Conservation (phyloP, 2,329 filamentous ascomycete species). For the Penicillium sp. region DNA sequence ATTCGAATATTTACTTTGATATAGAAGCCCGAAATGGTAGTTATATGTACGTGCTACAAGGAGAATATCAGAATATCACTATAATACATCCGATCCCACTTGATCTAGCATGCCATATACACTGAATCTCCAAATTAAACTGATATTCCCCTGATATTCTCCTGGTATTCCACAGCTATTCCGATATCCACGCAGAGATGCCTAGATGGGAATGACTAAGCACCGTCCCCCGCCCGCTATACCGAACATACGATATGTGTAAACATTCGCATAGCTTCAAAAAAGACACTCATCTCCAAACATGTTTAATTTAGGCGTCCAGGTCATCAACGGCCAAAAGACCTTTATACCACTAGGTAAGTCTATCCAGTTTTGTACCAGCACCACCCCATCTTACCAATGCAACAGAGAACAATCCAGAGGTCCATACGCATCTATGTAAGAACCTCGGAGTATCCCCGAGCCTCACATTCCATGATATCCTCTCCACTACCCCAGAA, state of each 20-base stretch:
- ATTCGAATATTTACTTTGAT: background rate
- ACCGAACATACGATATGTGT: background rate
- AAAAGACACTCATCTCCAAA: background rate
- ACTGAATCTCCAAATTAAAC: background rate
- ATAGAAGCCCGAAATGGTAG: background rate
- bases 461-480: conserved; percentile 45
- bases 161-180: background rate
- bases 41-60: background rate
- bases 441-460: conserved; percentile 43
- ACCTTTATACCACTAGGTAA: conserved; percentile 30
- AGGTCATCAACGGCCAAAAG: conserved; percentile 25
- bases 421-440: conserved; percentile 45
- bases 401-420: conserved; percentile 47
- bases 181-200: background rate
- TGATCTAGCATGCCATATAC: background rate
- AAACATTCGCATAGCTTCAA: background rate
- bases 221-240: background rate
- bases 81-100: background rate
- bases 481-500: conserved; percentile 47
- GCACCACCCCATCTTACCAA: conserved; percentile 14
- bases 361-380: background rate
- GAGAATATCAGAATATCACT: background rate
- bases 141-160: background rate
- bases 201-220: background rate
- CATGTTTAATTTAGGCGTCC: conserved; percentile 9